Evolutionary conservation across 495 filamentous ascomycete genomes (phyloP), one percentile per base, ranked within the genome.

Genomic region (Pseudotulostoma volvatum): DNA sequence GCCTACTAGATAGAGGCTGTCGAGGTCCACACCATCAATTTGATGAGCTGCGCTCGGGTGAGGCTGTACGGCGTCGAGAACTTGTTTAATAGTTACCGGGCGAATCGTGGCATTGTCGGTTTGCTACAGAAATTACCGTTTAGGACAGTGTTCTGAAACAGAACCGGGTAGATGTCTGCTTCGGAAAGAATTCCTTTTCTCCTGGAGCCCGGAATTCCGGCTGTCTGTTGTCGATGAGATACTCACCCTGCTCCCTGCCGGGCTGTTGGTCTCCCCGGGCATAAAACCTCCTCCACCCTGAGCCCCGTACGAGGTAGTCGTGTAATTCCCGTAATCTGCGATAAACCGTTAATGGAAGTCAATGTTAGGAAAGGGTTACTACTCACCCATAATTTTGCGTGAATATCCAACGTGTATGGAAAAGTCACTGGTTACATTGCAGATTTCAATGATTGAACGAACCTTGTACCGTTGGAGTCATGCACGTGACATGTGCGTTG

Each of bases 1-100:
- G 21, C 84, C 92, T 46, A 95, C 72, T 50, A 95, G 74, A 18
- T 79, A 84, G 40, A 95, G 64, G 60, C 40, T 52, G 35, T 44
- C 47, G 31, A 79, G 59, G 48, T 81, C 77, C 19, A 66, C 55
- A 41, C 73, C 74, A 60, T 96, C 90, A 47, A 96, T 74, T 35
- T 73, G 74, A 67, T 83, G 84, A 18, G 73, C 71, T 34, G 76
- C 74, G 41, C 80, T 81, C 4, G 79, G 73, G 58, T 81, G 77
- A 8, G 77, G 64, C 50, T 81, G 77, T 41, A 71, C 63, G 37
- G 81, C 79, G 55, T 94, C 84, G 49, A 84, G 62, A 32, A 94
- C 67, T 61, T 97, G 90, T 55, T 93, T 93, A 53, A 95, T 82
- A 31, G 90, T 97, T 31, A 94, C 79, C 0, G 90, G 86, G 33